Evolutionary conservation across 768 basidiomycete species (phyloP).

Genomic region (Lactarius quietus): DNA sequence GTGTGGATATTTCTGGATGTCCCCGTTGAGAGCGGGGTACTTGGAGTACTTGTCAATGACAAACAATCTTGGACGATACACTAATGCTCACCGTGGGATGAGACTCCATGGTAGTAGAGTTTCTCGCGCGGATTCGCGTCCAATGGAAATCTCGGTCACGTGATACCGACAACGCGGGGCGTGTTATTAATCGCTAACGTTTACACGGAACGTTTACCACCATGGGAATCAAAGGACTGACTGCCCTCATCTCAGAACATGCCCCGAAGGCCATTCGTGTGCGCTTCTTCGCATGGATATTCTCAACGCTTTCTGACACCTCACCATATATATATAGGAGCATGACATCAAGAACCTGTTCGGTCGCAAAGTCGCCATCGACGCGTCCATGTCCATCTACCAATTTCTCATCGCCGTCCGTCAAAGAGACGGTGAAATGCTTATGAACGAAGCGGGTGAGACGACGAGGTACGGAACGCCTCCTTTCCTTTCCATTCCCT

Average conservation of each 20-base stretch:
- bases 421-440: constrained; percentile 92
- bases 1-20: constrained; percentile 12
- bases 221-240: constrained; percentile 97
- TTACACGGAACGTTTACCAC: background rate
- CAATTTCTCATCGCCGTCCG: constrained; percentile 98
- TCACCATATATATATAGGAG: constrained; percentile 44
- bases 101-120: background rate
- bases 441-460: constrained; percentile 97
- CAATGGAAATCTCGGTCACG: background rate
- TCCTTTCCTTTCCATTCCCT: background rate
- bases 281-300: constrained; percentile 2
- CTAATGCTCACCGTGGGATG: constrained; percentile 7
- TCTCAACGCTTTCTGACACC: background rate
- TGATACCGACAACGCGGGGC: background rate
- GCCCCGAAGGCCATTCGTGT: constrained; percentile 77
- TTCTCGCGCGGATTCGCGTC: too few species aligned
- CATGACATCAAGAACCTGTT: constrained; percentile 97
- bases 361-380: constrained; percentile 96
- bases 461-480: constrained; percentile 62
- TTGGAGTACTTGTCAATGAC: background rate
- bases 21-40: constrained; percentile 12
- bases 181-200: too few species aligned
- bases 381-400: constrained; percentile 97
- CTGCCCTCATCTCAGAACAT: constrained; percentile 82
- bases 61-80: background rate